A percentile compares a stretch with the other conserved stretches of the same genome.
phyloP scores from a whole-genome alignment of 768 basidiomycete species.

The Clathrus columnatus region DNA sequence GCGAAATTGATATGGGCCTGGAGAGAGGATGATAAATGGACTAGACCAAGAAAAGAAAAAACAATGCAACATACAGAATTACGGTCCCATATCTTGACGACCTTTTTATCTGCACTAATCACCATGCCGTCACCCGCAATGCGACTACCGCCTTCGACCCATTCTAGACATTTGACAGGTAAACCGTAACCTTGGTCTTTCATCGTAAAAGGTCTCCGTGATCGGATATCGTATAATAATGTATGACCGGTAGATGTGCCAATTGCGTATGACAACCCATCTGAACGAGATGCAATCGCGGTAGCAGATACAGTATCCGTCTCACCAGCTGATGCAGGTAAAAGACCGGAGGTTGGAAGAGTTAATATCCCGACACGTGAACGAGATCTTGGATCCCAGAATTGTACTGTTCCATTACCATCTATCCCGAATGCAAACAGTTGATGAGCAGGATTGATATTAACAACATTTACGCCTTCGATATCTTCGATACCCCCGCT shows the following conservation, averaged over 20 bases:
- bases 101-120: slow-evolving; percentile 90
- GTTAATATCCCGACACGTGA: slow-evolving; percentile 59
- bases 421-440: slow-evolving; percentile 85
- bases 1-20: slow-evolving; percentile 82
- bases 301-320: slow-evolving; percentile 58
- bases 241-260: slow-evolving; percentile 95
- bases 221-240: slow-evolving; percentile 87
- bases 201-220: slow-evolving; percentile 68
- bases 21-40: background rate
- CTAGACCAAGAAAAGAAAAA: slow-evolving; percentile 9
- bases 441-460: slow-evolving; percentile 90
- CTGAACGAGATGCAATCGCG: slow-evolving; percentile 72
- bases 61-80: slow-evolving; percentile 48
- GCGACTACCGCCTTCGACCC: slow-evolving; percentile 80
- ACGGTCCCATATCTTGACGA: slow-evolving; percentile 94
- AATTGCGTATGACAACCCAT: slow-evolving; percentile 89
- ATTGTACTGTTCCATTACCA: slow-evolving; percentile 78
- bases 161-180: slow-evolving; percentile 72
- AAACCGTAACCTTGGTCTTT: slow-evolving; percentile 98
- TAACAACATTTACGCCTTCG: slow-evolving; percentile 77
- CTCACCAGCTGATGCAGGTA: slow-evolving; percentile 24
- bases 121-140: slow-evolving; percentile 87
- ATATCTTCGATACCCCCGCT: slow-evolving; percentile 26
- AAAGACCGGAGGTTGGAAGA: slow-evolving; percentile 46
- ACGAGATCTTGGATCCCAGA: slow-evolving; percentile 92